A percentile compares a stretch with the other conserved stretches of the same genome.
phyloP scores from a whole-genome alignment of 2,329 filamentous ascomycete species.

The Colletotrichum tanaceti region DNA sequence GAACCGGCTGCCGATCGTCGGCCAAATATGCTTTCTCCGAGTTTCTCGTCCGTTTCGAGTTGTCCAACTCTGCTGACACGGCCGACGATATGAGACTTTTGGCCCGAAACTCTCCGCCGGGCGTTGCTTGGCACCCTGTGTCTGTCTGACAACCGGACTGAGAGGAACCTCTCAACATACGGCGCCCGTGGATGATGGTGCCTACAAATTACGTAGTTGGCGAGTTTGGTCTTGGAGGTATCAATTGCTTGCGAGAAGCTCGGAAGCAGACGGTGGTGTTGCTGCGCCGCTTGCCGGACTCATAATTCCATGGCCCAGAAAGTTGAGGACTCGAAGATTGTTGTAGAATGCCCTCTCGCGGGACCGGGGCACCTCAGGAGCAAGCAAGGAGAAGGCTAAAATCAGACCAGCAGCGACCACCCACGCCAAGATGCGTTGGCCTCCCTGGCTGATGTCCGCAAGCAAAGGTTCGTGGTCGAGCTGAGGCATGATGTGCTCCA shows the following conservation, averaged over 20 bases:
- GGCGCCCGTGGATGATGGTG: not conserved
- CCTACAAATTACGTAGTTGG: fast-evolving
- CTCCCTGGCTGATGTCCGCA: conserved; percentile 40
- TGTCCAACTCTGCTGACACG: too few species aligned
- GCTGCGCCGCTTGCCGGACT: conserved; percentile 14
- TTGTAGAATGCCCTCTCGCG: conserved; percentile 13
- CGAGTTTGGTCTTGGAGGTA: not conserved
- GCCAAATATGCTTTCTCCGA: too few species aligned
- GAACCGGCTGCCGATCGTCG: not conserved
- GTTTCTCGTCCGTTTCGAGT: not conserved
- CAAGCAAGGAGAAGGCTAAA: conserved; percentile 56
- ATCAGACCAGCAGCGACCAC: conserved; percentile 68
- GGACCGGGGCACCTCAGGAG: not conserved
- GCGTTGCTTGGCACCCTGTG: too few species aligned
- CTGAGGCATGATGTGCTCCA: conserved; percentile 59
- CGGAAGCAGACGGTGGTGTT: conserved; percentile 6
- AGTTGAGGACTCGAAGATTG: not conserved
- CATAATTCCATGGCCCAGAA: not conserved
- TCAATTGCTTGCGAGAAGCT: conserved; percentile 24
- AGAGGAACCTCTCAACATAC: conserved; percentile 20
- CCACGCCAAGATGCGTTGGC: conserved; percentile 42
- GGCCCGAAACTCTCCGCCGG: not conserved
- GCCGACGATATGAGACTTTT: too few species aligned
- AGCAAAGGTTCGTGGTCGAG: conserved; percentile 28
- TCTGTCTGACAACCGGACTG: not conserved